A percentile compares a stretch with the other conserved stretches of the same genome.
These are phyloP conservation scores for Vitis cinerea DNA, from an alignment of 164 flowering plant genomes.

Conservation along the genomic window DNA sequence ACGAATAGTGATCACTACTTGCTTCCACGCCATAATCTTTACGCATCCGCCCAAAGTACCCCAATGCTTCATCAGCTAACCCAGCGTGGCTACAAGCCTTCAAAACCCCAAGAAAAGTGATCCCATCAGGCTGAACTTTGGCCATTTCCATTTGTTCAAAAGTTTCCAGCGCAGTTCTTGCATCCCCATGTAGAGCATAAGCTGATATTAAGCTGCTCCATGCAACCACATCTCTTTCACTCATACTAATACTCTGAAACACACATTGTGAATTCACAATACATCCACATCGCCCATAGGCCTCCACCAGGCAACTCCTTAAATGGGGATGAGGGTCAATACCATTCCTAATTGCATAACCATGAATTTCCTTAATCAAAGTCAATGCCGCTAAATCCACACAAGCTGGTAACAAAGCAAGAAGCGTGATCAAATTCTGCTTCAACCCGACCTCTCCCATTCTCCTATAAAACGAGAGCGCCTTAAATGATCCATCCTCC, in stretches of 20 bases:
- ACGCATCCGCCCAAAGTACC: constrained; percentile 42
- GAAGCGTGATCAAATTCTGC: constrained; percentile 59
- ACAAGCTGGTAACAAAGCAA: constrained; percentile 55
- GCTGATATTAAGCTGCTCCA: constrained; percentile 77
- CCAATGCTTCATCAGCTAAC: constrained; percentile 58
- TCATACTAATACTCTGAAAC: constrained; percentile 39
- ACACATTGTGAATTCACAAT: constrained; percentile 33
- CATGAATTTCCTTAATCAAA: constrained; percentile 57
- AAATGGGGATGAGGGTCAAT: constrained; percentile 41
- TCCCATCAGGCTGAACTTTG: constrained; percentile 54
- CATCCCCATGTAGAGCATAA: constrained; percentile 67
- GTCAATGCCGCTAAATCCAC: constrained; percentile 38
- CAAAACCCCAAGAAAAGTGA: constrained; percentile 61
- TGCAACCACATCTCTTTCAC: constrained; percentile 62
- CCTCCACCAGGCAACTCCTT: constrained; percentile 66
- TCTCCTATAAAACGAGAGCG: constrained; percentile 42
- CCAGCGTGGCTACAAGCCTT: constrained; percentile 84
- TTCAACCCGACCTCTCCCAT: constrained; percentile 39
- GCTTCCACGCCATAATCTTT: constrained; percentile 41
- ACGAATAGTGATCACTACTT: constrained; percentile 56
- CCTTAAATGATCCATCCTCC: constrained; percentile 41
- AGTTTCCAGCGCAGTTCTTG: constrained; percentile 34
- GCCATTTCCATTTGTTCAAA: constrained; percentile 55
- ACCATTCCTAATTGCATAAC: constrained; percentile 42
- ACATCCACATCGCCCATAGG: constrained; percentile 69